Conservation (phyloP, 148 eudicot genomes). For the Rhododendron ovatum region DNA sequence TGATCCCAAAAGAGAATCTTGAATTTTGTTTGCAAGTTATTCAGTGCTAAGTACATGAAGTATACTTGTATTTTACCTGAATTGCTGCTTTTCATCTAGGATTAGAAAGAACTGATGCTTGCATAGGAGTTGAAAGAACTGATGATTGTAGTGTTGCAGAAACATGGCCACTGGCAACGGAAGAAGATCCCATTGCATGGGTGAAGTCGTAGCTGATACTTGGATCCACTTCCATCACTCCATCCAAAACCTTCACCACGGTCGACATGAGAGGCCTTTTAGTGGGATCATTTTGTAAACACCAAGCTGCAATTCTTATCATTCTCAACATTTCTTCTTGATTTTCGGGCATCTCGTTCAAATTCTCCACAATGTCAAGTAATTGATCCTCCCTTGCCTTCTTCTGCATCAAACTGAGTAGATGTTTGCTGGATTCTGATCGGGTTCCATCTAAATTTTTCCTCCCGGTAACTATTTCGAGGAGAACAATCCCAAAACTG, state of each 20-base stretch:
- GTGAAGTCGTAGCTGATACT: slow-evolving; percentile 4
- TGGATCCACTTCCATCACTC: slow-evolving; percentile 15
- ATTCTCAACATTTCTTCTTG: slow-evolving; percentile 2
- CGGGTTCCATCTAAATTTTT: slow-evolving; percentile 7
- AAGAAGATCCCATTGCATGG: slow-evolving; percentile 1
- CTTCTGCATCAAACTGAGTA: slow-evolving; percentile 8
- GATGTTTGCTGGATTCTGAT: slow-evolving; percentile 5
- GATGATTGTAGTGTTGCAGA: slow-evolving; percentile 1
- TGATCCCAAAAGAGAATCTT: neutral
- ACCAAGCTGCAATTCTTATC: slow-evolving; percentile 17
- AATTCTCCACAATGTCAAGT: slow-evolving; percentile 2
- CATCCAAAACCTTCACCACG: slow-evolving; percentile 18
- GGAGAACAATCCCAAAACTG: slow-evolving; percentile 15
- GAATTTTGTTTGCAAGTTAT: neutral
- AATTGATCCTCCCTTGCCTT: slow-evolving; percentile 8
- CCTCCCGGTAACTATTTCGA: slow-evolving; percentile 9
- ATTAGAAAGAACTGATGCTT: slow-evolving; percentile 17
- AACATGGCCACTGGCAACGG: neutral
- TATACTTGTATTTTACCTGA: neutral
- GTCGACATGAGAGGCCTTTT: slow-evolving; percentile 15
- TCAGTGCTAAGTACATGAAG: neutral
- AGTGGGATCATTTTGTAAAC: slow-evolving; percentile 8
- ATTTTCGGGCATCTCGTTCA: neutral
- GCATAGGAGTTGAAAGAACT: neutral
- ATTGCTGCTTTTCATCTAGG: neutral